Percentiles rank a stretch among this genome's conserved stretches.
Evolutionary conservation across 306 rosid genomes (phyloP).

Genomic region (Ammopiptanthus mongolicus): DNA sequence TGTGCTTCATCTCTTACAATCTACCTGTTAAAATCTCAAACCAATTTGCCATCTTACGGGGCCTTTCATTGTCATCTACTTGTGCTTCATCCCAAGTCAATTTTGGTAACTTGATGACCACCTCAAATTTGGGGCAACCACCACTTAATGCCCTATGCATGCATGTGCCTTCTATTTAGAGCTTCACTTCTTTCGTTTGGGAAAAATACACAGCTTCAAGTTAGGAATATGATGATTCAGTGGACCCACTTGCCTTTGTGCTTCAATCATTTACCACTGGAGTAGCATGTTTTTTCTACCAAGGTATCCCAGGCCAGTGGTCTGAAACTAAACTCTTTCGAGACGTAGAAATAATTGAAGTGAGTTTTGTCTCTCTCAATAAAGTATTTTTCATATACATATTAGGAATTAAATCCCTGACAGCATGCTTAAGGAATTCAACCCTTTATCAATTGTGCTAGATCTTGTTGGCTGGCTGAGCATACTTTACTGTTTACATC

Average conservation of each 20-base stretch:
- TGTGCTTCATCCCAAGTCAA: not conserved
- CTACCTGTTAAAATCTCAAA: not conserved
- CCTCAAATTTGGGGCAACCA: not conserved
- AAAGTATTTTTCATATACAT: no score
- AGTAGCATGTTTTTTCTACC: no score
- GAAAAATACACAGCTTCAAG: not conserved
- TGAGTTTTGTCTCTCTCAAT: no score
- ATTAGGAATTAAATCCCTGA: no score
- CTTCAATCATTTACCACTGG: not conserved
- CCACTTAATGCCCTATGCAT: not conserved
- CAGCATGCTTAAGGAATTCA: no score
- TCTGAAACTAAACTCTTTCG: no score
- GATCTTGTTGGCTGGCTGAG: no score
- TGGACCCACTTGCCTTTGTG: constrained; percentile 24
- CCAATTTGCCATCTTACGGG: not conserved
- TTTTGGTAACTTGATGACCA: not conserved
- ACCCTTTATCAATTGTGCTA: no score
- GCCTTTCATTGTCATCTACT: not conserved
- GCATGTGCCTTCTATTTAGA: no score
- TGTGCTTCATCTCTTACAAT: no score
- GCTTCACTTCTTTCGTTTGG: not conserved
- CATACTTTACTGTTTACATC: constrained; percentile 18
- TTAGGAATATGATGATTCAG: not conserved
- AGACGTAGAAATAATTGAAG: no score
- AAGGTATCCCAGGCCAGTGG: no score